Evolutionary conservation across 1,284 basidiomycete genomes (phyloP), one percentile per base, ranked within the genome.

Genomic region (Apiotrichum laibachii): DNA sequence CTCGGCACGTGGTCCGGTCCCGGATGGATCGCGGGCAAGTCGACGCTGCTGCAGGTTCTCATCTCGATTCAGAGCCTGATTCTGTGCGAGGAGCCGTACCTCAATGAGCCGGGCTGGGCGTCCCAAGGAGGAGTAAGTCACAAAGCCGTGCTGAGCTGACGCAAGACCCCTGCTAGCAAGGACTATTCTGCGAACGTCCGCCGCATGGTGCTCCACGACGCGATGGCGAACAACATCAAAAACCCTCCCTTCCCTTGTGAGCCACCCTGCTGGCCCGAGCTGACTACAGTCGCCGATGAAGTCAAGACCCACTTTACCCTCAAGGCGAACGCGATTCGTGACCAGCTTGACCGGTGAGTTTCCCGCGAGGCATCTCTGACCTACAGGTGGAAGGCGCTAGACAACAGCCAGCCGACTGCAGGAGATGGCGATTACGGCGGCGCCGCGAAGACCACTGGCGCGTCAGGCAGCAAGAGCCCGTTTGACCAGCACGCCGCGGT

Each of bases 1-100:
- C 82, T 94, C n/a, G 92, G 92, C 33, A 94, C 92, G 19, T 94
- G 92, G 91, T 5, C 22, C 1, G 92, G 92, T 1, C 92, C 92
- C 34, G 91, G 91, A 21, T 95, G 91, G 91, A 82, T 91, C 42
- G 70, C 89, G 15, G 90, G 91, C 44, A 87, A 86, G 72, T 92
- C 89, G 16, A 93, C 91, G 6, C 77, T 93, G 44, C 80, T 92
- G 6, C 89, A 91, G 80, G 88, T 86, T 21, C 60, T 72, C 52
- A 88, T 95, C 47, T 93, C 90, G n/a, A 92, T 94, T 47, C 92
- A 94, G 78, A 90, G 89, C 8, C 89, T 95, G 87, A 93, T 94
- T 64, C 79, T 93, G 22, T 90, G 88, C 62, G 89, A 92, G 13
- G 90, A 93, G 67, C 90, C 91, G 7, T 91, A 90, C 71, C 74